These are phyloP conservation scores for Backusella sp. DNA, from an alignment of 192 early-diverging fungal species.

Conservation along the genomic window DNA sequence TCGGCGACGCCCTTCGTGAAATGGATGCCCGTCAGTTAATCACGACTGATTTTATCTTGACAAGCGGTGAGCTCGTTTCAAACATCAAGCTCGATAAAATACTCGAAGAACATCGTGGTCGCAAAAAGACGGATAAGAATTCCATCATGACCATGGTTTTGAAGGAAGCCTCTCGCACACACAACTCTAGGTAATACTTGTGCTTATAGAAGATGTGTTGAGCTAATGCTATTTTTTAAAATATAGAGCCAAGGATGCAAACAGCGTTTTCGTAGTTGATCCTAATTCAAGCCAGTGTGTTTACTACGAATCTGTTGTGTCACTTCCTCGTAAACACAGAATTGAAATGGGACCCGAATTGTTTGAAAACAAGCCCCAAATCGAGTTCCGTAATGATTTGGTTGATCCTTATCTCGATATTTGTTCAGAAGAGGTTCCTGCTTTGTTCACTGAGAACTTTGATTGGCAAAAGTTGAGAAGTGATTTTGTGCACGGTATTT, in stretches of 20 bases:
- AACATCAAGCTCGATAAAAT: constrained; percentile 80
- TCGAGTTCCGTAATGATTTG: constrained; percentile 87
- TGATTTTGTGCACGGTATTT: constrained; percentile 89
- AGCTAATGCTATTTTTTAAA: no score
- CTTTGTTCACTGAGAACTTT: constrained; percentile 96
- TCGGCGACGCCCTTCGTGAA: constrained; percentile 93
- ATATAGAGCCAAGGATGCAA: constrained; percentile 59
- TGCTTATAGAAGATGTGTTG: no score
- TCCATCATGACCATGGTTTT: constrained; percentile 95
- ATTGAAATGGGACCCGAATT: constrained; percentile 60
- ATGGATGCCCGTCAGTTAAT: constrained; percentile 80
- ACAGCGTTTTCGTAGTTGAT: constrained; percentile 86
- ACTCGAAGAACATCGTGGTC: constrained; percentile 79
- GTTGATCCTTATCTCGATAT: constrained; percentile 93
- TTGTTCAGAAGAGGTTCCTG: constrained; percentile 88
- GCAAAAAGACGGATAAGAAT: constrained; percentile 70
- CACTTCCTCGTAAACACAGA: constrained; percentile 56
- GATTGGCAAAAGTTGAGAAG: constrained; percentile 90
- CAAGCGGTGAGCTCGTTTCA: constrained; percentile 86
- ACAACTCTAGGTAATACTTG: constrained; percentile 36
- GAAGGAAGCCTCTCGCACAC: constrained; percentile 64
- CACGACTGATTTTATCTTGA: constrained; percentile 88
- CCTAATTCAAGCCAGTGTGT: constrained; percentile 73
- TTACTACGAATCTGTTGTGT: constrained; percentile 68
- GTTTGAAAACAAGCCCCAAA: constrained; percentile 61